A percentile compares a stretch with the other conserved stretches of the same genome.
Conservation (phyloP, 176 grass and related monocot species). For the Thalia dealbata region DNA sequence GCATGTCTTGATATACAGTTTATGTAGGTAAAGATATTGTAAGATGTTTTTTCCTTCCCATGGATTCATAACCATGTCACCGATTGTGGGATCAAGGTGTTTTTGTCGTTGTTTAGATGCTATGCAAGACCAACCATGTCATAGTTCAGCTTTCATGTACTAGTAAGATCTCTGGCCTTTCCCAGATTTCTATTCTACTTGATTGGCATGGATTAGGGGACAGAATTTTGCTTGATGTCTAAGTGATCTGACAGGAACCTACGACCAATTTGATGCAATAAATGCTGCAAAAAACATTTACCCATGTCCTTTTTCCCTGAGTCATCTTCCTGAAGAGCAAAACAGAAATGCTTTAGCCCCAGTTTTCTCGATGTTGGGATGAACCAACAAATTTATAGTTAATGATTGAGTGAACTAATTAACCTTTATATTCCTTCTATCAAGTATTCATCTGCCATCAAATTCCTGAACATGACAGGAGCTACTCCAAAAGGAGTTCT, state of each 20-base stretch:
- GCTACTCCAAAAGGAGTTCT: constrained; percentile 97
- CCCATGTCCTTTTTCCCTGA: not conserved
- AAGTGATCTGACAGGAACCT: not conserved
- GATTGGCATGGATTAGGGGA: not conserved
- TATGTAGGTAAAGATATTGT: too few relatives aligned
- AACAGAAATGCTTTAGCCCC: not conserved
- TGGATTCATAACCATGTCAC: too few relatives aligned
- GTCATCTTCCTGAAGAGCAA: not conserved
- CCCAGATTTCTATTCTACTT: not conserved
- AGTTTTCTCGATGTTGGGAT: not conserved
- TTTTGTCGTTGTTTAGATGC: too few relatives aligned
- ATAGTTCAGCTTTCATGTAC: too few relatives aligned
- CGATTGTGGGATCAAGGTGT: too few relatives aligned
- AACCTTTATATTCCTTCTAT: not conserved
- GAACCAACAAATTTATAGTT: not conserved
- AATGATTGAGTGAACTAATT: not conserved
- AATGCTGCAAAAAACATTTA: not conserved
- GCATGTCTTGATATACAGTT: too few relatives aligned
- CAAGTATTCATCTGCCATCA: constrained; percentile 12
- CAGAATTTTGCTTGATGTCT: too few relatives aligned
- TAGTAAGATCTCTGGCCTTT: not conserved
- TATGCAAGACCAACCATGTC: too few relatives aligned
- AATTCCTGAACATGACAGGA: constrained; percentile 35
- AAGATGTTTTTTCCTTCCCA: too few relatives aligned
- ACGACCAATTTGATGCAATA: not conserved